These are phyloP conservation scores for Cyclostephanos tholiformis DNA, from an alignment of 108 stramenopile species.

Conservation along the genomic window DNA sequence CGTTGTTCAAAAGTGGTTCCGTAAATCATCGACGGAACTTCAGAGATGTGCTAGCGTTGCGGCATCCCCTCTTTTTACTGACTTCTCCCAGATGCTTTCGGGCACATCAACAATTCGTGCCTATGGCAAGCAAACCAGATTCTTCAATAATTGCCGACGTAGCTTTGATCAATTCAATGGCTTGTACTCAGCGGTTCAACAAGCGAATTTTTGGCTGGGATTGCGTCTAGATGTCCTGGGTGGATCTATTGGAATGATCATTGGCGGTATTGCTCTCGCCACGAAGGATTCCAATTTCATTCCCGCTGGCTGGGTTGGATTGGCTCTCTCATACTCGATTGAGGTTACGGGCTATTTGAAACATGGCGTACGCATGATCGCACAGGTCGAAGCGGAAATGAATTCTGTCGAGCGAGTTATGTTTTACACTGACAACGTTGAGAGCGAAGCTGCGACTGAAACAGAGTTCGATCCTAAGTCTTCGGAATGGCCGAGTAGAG, in stretches of 20 bases:
- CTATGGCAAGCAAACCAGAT: conserved; percentile 78
- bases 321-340: conserved; percentile 81
- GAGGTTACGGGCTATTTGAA: conserved; percentile 87
- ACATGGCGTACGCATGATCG: conserved; percentile 90
- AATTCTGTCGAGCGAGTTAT: conserved; percentile 89
- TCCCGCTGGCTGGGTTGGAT: conserved; percentile 88
- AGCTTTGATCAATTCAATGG: conserved; percentile 89
- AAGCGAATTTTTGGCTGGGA: conserved; percentile 87
- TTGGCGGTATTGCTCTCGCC: conserved; percentile 83
- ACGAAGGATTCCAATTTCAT: conserved; percentile 70
- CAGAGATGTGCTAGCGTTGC: conserved; percentile 52
- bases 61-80: conserved; percentile 86
- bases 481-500: conserved; percentile 82
- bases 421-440: conserved; percentile 75
- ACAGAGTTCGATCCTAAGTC: conserved; percentile 68
- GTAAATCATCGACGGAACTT: conserved; percentile 84
- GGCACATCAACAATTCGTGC: conserved; percentile 94
- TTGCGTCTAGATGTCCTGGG: conserved; percentile 91
- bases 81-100: conserved; percentile 91
- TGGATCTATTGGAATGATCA: conserved; percentile 72
- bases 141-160: conserved; percentile 66
- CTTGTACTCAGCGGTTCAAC: conserved; percentile 76
- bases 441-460: conserved; percentile 70
- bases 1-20: conserved; percentile 84
- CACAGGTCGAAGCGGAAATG: conserved; percentile 90